Evolutionary conservation across 306 rosid genomes (phyloP), one percentile per base, ranked within the genome.

Genomic region (Gillenia trifoliata): DNA sequence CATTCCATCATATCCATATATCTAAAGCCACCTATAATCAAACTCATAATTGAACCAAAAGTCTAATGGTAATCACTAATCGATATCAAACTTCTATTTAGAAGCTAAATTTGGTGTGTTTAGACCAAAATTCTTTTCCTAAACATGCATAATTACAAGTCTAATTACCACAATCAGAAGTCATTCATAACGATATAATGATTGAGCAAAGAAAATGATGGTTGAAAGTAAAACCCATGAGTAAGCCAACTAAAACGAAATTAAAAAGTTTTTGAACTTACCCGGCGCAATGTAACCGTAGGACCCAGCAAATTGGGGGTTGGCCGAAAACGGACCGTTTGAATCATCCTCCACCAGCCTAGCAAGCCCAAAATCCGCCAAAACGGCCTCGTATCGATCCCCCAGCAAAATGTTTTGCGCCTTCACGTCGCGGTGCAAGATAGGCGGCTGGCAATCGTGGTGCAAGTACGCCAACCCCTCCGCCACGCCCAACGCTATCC

Each of bases 241-340:
- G 34, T 15, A 3, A 41, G 23, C 34, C 30, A 33, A 16, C 22
- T 10, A 50, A 57, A 13, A 63, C 11, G 30, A 49, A 34, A 63
- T 0, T 11, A 23, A 34, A 54, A n/a, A 3, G 13, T 20, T 26
- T 34, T 49, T 9, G 34, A 54, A 64, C 84, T 77, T 63, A 89
- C 98, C 99, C 0, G 99, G 99, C 52, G 99, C 97, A 86, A 94
- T 83, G 79, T 94, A 94, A 84, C 99, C 99, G 75, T 89, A 94
- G 22, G 99, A 92, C 6, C 99, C 99, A 0, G 99, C 96, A 55
- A 94, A 87, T 61, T 91, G 93, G 5, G 93, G 97, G 74, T 83
- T 85, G 17, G 85, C 78, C 0, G 93, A 81, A 67, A 91, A 90
- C 2, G 97, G 82, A 70, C 83, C 79, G 30, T 64, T 80, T 2